These are phyloP conservation scores for Dunaliella sp. DNA, from an alignment of 139 green algal species.

Conservation along the genomic window DNA sequence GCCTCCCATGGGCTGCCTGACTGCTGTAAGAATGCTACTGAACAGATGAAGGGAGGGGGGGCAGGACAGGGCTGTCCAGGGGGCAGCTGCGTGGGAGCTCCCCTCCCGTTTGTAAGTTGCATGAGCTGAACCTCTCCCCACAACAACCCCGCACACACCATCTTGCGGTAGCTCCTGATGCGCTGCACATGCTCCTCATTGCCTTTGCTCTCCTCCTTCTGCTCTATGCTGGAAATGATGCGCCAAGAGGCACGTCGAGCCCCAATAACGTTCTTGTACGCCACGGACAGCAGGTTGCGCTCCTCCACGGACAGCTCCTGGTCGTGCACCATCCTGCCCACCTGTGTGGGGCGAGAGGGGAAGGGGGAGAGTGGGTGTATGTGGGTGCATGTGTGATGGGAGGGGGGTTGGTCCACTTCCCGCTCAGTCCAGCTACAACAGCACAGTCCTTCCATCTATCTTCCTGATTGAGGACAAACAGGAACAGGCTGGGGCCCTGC, in stretches of 20 bases:
- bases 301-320: conserved; percentile 98
- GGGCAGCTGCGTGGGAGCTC: too few relatives aligned
- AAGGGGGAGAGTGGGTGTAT: neutral
- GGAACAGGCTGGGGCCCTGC: too few relatives aligned
- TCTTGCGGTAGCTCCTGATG: conserved; percentile 91
- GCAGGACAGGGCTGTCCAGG: too few relatives aligned
- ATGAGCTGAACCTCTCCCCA: too few relatives aligned
- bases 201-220: conserved; percentile 99
- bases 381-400: too few relatives aligned
- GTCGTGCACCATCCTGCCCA: conserved; percentile 82
- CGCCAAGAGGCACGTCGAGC: conserved; percentile 77
- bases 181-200: conserved; percentile 90
- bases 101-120: too few relatives aligned
- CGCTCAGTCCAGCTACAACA: too few relatives aligned
- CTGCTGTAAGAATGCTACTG: too few relatives aligned
- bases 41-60: too few relatives aligned
- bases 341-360: neutral
- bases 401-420: too few relatives aligned
- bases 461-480: too few relatives aligned
- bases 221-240: conserved; percentile 98
- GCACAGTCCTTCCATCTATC: neutral
- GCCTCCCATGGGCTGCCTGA: too few relatives aligned
- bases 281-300: conserved; percentile 97
- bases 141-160: conserved; percentile 54
- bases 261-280: conserved; percentile 98